phyloP scores from a whole-genome alignment of 2,329 filamentous ascomycete species.

The Nothopassalora personata region DNA sequence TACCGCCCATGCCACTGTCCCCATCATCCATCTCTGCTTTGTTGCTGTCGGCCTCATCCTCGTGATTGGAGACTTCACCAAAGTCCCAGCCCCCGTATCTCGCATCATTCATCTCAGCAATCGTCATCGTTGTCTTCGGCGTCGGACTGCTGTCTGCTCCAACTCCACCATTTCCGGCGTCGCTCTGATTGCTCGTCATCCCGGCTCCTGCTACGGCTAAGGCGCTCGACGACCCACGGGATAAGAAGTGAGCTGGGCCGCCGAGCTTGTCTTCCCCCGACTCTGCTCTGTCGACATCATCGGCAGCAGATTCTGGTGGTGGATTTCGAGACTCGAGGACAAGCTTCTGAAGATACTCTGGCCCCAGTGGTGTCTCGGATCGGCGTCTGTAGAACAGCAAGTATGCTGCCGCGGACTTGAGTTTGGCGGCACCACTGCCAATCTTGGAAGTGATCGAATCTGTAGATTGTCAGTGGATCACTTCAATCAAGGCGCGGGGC shows the following conservation, averaged over 20 bases:
- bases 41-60: neutral
- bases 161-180: constrained; percentile 20
- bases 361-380: constrained; percentile 70
- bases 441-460: constrained; percentile 52
- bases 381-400: constrained; percentile 92
- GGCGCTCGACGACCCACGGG: constrained; percentile 75
- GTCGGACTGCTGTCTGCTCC: constrained; percentile 25
- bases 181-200: constrained; percentile 17
- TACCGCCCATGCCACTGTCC: neutral
- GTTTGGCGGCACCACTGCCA: constrained; percentile 10
- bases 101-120: neutral
- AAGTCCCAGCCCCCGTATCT: neutral
- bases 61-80: neutral
- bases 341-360: constrained; percentile 66
- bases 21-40: neutral
- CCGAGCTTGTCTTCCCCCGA: constrained; percentile 83
- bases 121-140: constrained; percentile 21
- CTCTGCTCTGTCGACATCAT: constrained; percentile 40
- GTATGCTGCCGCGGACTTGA: constrained; percentile 67
- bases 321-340: constrained; percentile 58
- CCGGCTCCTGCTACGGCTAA: constrained; percentile 64
- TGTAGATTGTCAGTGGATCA: constrained; percentile 46
- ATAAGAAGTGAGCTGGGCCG: constrained; percentile 66
- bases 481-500: neutral
- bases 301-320: constrained; percentile 40